These are phyloP conservation scores for Xylaria arbuscula DNA, from an alignment of 2,329 filamentous ascomycete genomes.

Conservation along the genomic window DNA sequence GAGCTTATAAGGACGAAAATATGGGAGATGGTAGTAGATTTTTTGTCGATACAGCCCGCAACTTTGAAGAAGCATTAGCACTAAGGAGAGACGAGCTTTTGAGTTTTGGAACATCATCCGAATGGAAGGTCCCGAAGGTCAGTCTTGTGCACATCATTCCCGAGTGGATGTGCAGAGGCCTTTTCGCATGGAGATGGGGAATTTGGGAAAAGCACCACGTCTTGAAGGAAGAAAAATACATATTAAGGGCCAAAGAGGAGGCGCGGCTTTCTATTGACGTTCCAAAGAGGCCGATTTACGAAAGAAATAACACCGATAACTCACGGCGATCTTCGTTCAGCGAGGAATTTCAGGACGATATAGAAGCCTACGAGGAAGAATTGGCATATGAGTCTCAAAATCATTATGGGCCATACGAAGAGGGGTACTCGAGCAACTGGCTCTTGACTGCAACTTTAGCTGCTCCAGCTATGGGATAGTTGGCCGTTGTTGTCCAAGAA, in stretches of 20 bases:
- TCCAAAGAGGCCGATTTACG: slow-evolving; percentile 13
- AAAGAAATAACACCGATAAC: background rate
- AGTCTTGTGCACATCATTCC: slow-evolving; percentile 26
- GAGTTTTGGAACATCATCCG: background rate
- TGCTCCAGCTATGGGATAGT: slow-evolving; percentile 7
- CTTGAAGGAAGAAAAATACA: background rate
- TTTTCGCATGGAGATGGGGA: slow-evolving; percentile 25
- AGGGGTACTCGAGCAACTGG: background rate
- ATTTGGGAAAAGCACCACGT: slow-evolving; percentile 13
- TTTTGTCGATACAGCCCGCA: slow-evolving; percentile 22
- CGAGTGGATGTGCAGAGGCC: slow-evolving; percentile 6
- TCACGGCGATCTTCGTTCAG: slow-evolving; percentile 29
- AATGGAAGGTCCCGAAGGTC: slow-evolving; percentile 28
- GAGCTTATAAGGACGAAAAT: slow-evolving; percentile 22
- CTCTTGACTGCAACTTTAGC: background rate
- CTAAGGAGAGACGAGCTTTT: slow-evolving; percentile 16
- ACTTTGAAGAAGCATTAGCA: slow-evolving; percentile 6
- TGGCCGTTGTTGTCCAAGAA: no score
- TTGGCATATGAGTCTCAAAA: background rate
- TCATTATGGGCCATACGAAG: background rate
- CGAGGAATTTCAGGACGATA: slow-evolving; percentile 28
- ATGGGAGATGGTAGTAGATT: slow-evolving; percentile 23
- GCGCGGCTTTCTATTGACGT: slow-evolving; percentile 27
- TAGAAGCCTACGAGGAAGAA: slow-evolving; percentile 1
- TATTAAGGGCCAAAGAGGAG: slow-evolving; percentile 17